Evolutionary conservation across 2,329 filamentous ascomycete genomes (phyloP), one percentile per base, ranked within the genome.

Genomic region (Cladosporium phlei): DNA sequence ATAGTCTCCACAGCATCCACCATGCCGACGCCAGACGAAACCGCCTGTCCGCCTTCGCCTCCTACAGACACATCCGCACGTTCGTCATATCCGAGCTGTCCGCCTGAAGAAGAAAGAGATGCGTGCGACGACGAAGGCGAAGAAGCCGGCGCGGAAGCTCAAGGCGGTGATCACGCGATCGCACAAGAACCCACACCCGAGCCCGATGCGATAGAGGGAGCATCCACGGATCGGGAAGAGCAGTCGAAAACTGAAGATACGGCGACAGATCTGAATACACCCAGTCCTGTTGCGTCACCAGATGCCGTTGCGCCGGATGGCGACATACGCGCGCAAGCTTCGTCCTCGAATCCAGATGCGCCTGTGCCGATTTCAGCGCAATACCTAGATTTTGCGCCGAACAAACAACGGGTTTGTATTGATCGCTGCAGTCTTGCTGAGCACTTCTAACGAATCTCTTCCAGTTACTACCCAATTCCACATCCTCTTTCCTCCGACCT

Each of bases 401-500:
- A 48, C 21, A 39, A 39, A 19, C 19, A 38, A n/a, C 37, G 40
- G 37, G 35, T 44, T 19, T 16, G 42, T 45, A 8, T 17, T 19
- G 33, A 19, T 16, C 3, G 11, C 3, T 19, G 10, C 6, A 29
- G 2, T 37, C 12, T 10, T n/a, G 17, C 24, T 16, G 42, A 27
- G 24, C 24, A 17, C 21, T 28, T 24, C 42, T 45, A 12, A 45
- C 25, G n/a, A 16, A 5, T 24, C 6, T 19, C 21, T 9, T 24
- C 17, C 40, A 90, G 85, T 76, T 85, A 54, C 77, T 86, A 48
- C 85, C 89, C 2, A 82, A 82, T 46, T 82, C 86, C n/a, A 83
- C 88, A 1, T 95, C 88, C 1, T 93, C 88, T 0, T 94, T 84
- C 65, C 74, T 98, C 47, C 85, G 88, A 35, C 81, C 90, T 2